Evolutionary conservation across 495 filamentous ascomycete species (phyloP).

Genomic region (Penicillium ochrochloron): DNA sequence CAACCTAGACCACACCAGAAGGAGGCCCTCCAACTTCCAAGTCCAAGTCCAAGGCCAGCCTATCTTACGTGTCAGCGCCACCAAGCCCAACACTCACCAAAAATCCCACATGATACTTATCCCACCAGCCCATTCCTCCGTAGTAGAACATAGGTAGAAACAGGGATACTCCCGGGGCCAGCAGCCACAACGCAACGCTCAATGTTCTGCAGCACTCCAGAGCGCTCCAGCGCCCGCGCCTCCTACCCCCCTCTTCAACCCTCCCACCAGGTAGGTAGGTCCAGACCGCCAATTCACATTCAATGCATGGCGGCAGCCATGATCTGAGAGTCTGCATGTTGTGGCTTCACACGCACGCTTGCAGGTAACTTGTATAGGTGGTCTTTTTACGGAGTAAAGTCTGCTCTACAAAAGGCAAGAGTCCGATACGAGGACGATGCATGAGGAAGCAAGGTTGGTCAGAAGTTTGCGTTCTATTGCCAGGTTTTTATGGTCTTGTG

Average conservation of each 20-base stretch:
- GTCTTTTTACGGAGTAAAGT: not conserved
- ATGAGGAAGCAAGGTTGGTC: conserved; percentile 9
- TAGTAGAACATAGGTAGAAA: no score
- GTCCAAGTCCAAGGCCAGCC: not conserved
- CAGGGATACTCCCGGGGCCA: not conserved
- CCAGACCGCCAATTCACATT: conserved; percentile 33
- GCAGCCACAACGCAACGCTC: conserved; percentile 2
- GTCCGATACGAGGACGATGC: conserved; percentile 23
- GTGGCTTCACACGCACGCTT: not conserved
- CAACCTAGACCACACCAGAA: not conserved
- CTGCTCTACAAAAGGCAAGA: not conserved
- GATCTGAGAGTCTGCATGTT: conserved; percentile 1
- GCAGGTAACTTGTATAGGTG: not conserved
- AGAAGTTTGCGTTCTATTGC: conserved; percentile 17
- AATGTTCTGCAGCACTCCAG: conserved; percentile 8
- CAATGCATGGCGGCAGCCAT: conserved; percentile 25
- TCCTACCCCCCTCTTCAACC: not conserved
- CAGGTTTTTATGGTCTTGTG: conserved; percentile 7
- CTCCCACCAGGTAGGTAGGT: not conserved
- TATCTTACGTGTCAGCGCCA: conserved; percentile 40
- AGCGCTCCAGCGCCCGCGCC: not conserved
- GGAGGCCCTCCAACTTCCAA: not conserved
- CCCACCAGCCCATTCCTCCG: not conserved
- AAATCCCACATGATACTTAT: conserved; percentile 25
- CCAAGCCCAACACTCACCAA: conserved; percentile 15